phyloP scores from a whole-genome alignment of 2,329 filamentous ascomycete genomes.

The Clathrospora elynae region DNA sequence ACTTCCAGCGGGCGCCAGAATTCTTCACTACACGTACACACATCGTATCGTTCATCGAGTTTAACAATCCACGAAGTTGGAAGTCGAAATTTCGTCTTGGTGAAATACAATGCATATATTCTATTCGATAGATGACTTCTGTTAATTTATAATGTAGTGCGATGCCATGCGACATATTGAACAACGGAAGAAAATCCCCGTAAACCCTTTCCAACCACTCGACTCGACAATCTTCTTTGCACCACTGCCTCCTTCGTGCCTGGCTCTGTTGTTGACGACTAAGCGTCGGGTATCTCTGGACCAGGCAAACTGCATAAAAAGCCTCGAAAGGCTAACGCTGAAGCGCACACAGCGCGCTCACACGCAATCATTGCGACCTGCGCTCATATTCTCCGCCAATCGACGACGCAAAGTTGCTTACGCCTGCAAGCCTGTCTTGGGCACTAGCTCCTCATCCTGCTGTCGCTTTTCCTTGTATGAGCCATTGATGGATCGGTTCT shows the following conservation, averaged over 20 bases:
- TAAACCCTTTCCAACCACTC: not conserved
- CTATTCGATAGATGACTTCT: no score
- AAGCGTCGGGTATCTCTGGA: conserved; percentile 36
- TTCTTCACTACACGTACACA: no score
- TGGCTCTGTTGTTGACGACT: conserved; percentile 21
- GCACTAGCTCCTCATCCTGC: conserved; percentile 28
- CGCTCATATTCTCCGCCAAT: conserved; percentile 11
- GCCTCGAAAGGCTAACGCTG: conserved; percentile 21
- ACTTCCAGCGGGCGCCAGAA: not conserved
- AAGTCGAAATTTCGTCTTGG: no score
- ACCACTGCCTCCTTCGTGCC: conserved; percentile 8
- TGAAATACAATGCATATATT: no score
- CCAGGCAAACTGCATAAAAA: conserved; percentile 13
- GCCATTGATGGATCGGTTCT: conserved; percentile 33
- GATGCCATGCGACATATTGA: conserved; percentile 5
- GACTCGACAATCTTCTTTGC: conserved; percentile 4
- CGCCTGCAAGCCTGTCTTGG: conserved; percentile 19
- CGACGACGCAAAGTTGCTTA: conserved; percentile 12
- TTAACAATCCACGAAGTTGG: not conserved
- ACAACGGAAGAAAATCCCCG: not conserved
- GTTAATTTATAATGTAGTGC: conserved; percentile 14
- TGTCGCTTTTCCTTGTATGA: conserved; percentile 33
- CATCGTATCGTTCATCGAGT: no score
- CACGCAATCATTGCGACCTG: conserved; percentile 22
- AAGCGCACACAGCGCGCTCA: conserved; percentile 20